Conservation (phyloP, 257 asterid genomes). For the Mentha longifolia region DNA sequence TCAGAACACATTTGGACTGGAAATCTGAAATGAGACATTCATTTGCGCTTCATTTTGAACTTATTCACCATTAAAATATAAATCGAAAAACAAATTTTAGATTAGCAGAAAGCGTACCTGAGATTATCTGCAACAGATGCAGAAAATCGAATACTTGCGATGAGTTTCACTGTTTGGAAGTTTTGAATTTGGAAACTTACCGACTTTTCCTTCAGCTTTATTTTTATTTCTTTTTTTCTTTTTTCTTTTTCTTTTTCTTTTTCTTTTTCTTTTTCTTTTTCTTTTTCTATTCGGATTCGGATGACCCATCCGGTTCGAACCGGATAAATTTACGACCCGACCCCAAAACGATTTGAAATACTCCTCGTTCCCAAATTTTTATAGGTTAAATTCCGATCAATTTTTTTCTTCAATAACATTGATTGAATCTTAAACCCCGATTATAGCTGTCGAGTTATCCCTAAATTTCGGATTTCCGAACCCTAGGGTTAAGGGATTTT, state of each 20-base stretch:
- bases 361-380: background rate
- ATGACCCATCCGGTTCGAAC: too few species aligned
- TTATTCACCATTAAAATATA: background rate
- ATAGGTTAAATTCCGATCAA: constrained; percentile 8
- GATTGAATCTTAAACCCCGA: too few species aligned
- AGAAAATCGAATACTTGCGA: too few species aligned
- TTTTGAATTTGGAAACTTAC: too few species aligned
- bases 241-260: background rate
- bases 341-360: background rate
- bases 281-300: background rate
- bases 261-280: background rate
- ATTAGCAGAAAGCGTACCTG: background rate
- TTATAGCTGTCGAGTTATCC: background rate
- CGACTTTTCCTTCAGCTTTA: too few species aligned
- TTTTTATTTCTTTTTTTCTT: background rate
- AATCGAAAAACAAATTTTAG: background rate
- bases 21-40: background rate
- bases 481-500: constrained; percentile 31
- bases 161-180: too few species aligned
- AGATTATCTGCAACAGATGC: background rate
- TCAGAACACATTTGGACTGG: background rate
- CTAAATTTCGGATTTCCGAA: background rate
- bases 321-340: too few species aligned
- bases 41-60: background rate
- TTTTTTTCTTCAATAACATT: background rate